Percentiles rank a stretch among this genome's conserved stretches.
Conservation (phyloP, 2,329 filamentous ascomycete species). For the Simplicillium aogashimaense region DNA sequence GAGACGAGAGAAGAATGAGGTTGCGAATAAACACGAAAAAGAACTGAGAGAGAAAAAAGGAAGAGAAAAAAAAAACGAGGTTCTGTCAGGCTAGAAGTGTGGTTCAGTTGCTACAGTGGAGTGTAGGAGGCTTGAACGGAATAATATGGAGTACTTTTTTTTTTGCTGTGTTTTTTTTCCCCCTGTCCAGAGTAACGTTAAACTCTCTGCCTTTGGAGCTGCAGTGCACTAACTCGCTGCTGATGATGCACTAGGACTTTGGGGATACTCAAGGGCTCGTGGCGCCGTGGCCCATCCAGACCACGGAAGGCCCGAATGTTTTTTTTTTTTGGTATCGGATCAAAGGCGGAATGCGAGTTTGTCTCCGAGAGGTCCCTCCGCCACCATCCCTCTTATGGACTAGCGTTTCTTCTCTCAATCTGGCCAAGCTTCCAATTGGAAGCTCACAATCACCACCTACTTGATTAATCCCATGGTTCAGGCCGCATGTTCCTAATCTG, state of each 20-base stretch:
- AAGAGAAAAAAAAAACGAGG: slow-evolving; percentile 7
- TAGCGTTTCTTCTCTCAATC: background rate
- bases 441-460: too few species aligned
- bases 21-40: slow-evolving; percentile 6
- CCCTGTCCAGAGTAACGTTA: background rate
- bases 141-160: background rate
- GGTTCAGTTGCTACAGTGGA: background rate
- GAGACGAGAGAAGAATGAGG: too few species aligned
- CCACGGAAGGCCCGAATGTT: background rate
- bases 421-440: too few species aligned
- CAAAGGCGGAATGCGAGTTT: slow-evolving; percentile 12
- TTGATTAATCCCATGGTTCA: too few species aligned
- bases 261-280: too few species aligned
- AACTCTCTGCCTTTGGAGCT: background rate
- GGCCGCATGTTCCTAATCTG: too few species aligned
- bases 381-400: too few species aligned
- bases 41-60: slow-evolving; percentile 1
- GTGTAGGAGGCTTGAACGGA: background rate
- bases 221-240: too few species aligned
- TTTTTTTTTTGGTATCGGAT: slow-evolving; percentile 6
- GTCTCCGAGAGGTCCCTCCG: slow-evolving; percentile 3
- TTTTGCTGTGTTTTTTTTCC: background rate
- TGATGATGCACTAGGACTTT: too few species aligned
- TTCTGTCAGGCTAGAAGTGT: slow-evolving; percentile 1
- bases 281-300: background rate